Base-by-base conservation (phyloP, 345 rosid species). In the Mallotus nudiflorus region DNA sequence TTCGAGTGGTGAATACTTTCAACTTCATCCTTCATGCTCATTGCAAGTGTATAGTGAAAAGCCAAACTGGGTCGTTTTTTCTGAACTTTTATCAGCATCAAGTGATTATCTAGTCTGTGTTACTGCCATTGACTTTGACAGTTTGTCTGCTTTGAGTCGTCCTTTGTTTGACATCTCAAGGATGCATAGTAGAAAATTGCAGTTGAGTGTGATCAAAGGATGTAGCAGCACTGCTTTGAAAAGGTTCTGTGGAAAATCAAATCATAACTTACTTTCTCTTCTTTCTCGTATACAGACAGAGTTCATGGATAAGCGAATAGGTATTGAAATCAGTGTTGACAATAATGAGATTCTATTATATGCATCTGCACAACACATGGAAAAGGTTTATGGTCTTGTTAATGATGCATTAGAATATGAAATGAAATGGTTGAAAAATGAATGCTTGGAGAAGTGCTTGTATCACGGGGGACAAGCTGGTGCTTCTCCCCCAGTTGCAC, bases 51-150 rank as follows among this genome's bases (percentile, higher is more conserved):
- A 90, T 73, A 78, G 78, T 56, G 86, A 85, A 85, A 94, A 84
- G 90, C 97, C 98, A 39, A 65, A 73, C 70, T 91, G 97, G 96
- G 96, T 94, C 58, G 93, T 94, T 71, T 94, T 91, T 72, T 75
- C 91, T 74, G 98, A 94, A 77, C 84, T 94, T 16, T 78, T 94
- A 28, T 86, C 92, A 48, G 22, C 60, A 49, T 71, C 84, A 55
- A 79, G 72, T 75, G 82, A 89, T 73, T 91, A 86, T 83, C 80
- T 94, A 81, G 92, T 91, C 66, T 93, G 98, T 68, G 98, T 89
- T 42, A 91, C 94, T 24, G 90, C 93, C 16, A 68, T 91, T 77
- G 97, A 94, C 74, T 81, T 82, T 66, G 96, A 89, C 37, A 81
- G 78, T 75, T 80, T 91, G 70, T 75, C 76, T 63, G 78, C 69